Evolutionary conservation across 768 basidiomycete genomes (phyloP).

Genomic region (Naganishia vaughanmartiniae): DNA sequence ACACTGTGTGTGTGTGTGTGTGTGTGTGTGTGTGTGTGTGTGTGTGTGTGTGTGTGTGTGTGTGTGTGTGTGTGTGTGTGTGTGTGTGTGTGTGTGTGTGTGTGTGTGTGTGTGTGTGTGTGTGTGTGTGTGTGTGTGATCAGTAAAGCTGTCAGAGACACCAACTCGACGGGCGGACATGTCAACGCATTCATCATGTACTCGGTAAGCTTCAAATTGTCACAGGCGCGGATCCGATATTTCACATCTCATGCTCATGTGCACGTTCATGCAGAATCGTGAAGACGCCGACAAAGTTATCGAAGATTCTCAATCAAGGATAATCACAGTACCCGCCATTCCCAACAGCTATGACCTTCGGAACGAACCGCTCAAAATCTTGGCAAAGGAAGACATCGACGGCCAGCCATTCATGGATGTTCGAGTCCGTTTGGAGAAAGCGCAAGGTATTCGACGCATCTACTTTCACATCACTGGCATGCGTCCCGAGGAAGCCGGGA

Average conservation of each 20-base stretch:
- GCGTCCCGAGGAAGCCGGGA: not conserved
- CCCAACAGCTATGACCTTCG: constrained; percentile 10
- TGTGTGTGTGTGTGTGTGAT: too few species aligned
- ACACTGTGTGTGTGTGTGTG: too few species aligned
- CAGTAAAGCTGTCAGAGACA: constrained; percentile 19
- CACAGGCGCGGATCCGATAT: not conserved
- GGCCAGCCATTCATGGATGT: constrained; percentile 11
- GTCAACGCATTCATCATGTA: constrained; percentile 12
- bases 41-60: too few species aligned
- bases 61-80: too few species aligned
- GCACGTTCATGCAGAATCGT: not conserved
- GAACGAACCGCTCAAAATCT: not conserved
- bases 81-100: too few species aligned
- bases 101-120: too few species aligned
- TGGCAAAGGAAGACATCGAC: not conserved
- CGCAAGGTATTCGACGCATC: constrained; percentile 12
- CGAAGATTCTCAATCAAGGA: not conserved
- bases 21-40: too few species aligned
- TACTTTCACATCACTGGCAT: constrained; percentile 11
- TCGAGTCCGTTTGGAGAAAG: not conserved
- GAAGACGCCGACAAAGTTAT: not conserved
- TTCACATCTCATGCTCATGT: not conserved
- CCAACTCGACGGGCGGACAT: not conserved
- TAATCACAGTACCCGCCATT: constrained; percentile 2
- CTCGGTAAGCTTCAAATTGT: not conserved